Evolutionary conservation across 2,329 filamentous ascomycete species (phyloP).

Genomic region (Aspergillus hortae): DNA sequence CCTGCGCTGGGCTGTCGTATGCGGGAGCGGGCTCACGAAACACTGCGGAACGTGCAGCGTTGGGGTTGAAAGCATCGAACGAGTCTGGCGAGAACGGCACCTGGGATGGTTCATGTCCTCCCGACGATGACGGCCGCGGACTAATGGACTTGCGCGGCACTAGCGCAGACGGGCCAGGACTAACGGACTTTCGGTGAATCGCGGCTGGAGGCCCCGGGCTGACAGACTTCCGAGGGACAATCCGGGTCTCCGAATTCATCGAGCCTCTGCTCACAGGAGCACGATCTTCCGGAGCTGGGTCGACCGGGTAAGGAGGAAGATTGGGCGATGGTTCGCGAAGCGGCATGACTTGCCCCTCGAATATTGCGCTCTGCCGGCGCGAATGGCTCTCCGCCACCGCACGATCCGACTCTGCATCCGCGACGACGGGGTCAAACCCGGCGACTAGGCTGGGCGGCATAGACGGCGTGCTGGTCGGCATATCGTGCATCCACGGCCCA

Average conservation of each 20-base stretch:
- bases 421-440: slow-evolving; percentile 35
- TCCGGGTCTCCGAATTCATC: slow-evolving; percentile 22
- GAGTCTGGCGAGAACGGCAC: slow-evolving; percentile 60
- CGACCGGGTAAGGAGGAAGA: slow-evolving; percentile 25
- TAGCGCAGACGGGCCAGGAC: not conserved
- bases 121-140: slow-evolving; percentile 47
- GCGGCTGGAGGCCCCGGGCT: slow-evolving; percentile 37
- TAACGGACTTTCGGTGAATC: slow-evolving; percentile 50
- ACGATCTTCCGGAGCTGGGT: slow-evolving; percentile 27
- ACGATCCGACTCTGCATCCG: slow-evolving; percentile 28
- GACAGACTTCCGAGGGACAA: slow-evolving; percentile 20
- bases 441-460: slow-evolving; percentile 42
- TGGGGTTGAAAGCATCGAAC: slow-evolving; percentile 58
- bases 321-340: slow-evolving; percentile 19
- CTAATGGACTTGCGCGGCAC: slow-evolving; percentile 43
- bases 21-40: slow-evolving; percentile 30
- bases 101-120: slow-evolving; percentile 39
- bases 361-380: slow-evolving; percentile 23
- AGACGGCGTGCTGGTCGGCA: slow-evolving; percentile 23
- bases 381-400: slow-evolving; percentile 24
- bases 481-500: slow-evolving; percentile 19
- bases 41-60: slow-evolving; percentile 30
- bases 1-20: slow-evolving; percentile 38
- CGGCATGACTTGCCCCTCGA: slow-evolving; percentile 24
- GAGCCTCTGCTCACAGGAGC: slow-evolving; percentile 22